phyloP scores from a whole-genome alignment of 2,329 filamentous ascomycete species.

The Colletotrichum cereale region DNA sequence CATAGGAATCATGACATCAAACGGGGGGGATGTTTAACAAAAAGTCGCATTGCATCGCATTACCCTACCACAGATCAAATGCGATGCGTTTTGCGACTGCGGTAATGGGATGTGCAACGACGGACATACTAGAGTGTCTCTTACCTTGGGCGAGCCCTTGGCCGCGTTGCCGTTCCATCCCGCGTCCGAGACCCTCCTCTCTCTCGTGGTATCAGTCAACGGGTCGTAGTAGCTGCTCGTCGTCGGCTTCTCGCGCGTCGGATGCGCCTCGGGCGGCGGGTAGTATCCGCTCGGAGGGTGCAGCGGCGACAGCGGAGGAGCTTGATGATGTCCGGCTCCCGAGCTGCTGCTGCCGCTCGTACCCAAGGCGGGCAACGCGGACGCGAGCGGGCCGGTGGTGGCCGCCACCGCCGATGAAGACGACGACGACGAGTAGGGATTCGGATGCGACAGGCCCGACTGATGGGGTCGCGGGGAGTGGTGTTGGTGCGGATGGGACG shows the following conservation, averaged over 20 bases:
- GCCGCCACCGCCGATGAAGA: slow-evolving; percentile 45
- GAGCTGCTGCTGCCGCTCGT: slow-evolving; percentile 42
- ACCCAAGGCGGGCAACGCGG: slow-evolving; percentile 33
- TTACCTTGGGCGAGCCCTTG: slow-evolving; percentile 62
- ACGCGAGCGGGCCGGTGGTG: slow-evolving; percentile 43
- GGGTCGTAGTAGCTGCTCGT: slow-evolving; percentile 67
- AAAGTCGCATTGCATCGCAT: slow-evolving; percentile 6
- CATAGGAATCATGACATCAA: not conserved
- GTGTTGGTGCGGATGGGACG: slow-evolving; percentile 45
- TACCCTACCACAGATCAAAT: not conserved
- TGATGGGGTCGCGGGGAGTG: slow-evolving; percentile 46
- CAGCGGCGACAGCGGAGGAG: slow-evolving; percentile 56
- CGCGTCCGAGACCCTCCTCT: slow-evolving; percentile 60
- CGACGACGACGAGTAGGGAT: slow-evolving; percentile 55
- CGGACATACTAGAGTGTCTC: slow-evolving; percentile 41
- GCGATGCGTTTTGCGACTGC: not conserved
- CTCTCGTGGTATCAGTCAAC: slow-evolving; percentile 62
- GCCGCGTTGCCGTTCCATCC: slow-evolving; percentile 58
- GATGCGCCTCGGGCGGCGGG: slow-evolving; percentile 48
- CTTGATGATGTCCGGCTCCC: slow-evolving; percentile 39
- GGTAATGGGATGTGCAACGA: not conserved
- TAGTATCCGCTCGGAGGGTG: slow-evolving; percentile 60
- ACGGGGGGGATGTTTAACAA: too few species aligned
- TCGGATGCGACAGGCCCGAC: slow-evolving; percentile 43
- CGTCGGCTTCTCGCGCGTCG: slow-evolving; percentile 54